These are phyloP conservation scores for Barbarea vulgaris DNA, from an alignment of 345 rosid genomes.

Conservation along the genomic window DNA sequence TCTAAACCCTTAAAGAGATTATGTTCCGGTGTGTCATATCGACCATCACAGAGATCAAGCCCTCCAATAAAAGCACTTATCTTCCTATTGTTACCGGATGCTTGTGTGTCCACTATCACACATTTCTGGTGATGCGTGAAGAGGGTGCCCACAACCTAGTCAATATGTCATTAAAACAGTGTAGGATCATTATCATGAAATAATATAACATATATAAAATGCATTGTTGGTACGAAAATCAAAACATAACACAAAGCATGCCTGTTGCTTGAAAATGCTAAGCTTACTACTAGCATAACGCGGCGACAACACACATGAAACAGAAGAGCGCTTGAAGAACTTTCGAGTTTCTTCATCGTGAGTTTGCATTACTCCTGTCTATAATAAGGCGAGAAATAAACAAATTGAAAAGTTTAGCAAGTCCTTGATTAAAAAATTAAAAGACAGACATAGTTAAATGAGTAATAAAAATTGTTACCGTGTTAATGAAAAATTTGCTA, in stretches of 20 bases:
- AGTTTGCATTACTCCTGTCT: conserved; percentile 77
- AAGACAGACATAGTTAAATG: no score
- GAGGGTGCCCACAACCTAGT: conserved; percentile 74
- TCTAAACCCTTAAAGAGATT: conserved; percentile 54
- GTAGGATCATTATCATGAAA: neutral
- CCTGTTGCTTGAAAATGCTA: conserved; percentile 83
- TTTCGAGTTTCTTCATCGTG: conserved; percentile 76
- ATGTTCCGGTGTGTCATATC: conserved; percentile 75
- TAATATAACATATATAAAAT: neutral
- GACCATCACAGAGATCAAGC: conserved; percentile 75
- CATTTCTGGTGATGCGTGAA: conserved; percentile 77
- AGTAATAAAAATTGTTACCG: conserved; percentile 44
- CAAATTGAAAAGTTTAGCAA: no score
- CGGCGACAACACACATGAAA: conserved; percentile 64
- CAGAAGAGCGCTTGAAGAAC: conserved; percentile 73
- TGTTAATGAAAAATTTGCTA: conserved; percentile 64
- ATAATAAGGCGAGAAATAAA: neutral
- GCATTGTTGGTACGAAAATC: neutral
- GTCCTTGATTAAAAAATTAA: no score
- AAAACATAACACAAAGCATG: conserved; percentile 50
- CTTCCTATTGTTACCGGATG: conserved; percentile 60
- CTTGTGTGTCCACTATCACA: conserved; percentile 68
- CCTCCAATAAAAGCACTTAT: conserved; percentile 65
- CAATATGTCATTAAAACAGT: conserved; percentile 14
- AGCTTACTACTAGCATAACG: conserved; percentile 86